Evolutionary conservation across 177 flowering plant species (phyloP), one percentile per base, ranked within the genome.

Genomic region (Telopea speciosissima): DNA sequence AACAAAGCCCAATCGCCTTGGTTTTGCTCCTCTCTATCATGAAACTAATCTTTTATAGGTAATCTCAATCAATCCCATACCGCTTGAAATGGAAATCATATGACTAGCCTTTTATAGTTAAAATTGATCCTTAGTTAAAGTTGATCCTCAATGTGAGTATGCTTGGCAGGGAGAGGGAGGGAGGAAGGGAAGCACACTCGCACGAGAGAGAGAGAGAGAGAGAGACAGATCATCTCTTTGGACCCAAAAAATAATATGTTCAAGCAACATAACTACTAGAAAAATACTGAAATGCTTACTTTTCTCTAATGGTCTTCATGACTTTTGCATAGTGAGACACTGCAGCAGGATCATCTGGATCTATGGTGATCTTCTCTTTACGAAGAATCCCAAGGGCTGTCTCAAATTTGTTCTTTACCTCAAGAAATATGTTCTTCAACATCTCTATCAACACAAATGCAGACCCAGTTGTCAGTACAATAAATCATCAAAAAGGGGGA

Each of bases 331-430:
- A 95, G 5, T 88, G 90, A 54, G 82, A n/a, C n/a, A 95, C 99
- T 56, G 97, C 97, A 78, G 97, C 90, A 42, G 92, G 94, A 82
- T 92, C 90, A 0, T 91, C 89, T 45, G 97, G 99, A 71, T 77
- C 96, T 22, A 95, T 90, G 73, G 94, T 89, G 78, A 95, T 95
- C 83, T 92, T 92, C 80, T 95, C 99, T 83, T 87, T 84, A 68
- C 85, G 77, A 40, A 95, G 81, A 21, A 95, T 54, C 24, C 86
- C 89, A 36, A 95, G 28, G 63, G 99, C 99, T 44, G 87, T 87
- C 85, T 92, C 96, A 80, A 88, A 92, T 77, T 92, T 95, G 45
- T 88, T 91, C 88, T 92, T 92, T 25, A 95, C 85, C 65, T 95
- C 99, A 62, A 83, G 71, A 77, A 91, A 95, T 52, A 95, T 85